Evolutionary conservation across 2,329 filamentous ascomycete genomes (phyloP), one percentile per base, ranked within the genome.

Genomic region (Rhinocladiella similis): DNA sequence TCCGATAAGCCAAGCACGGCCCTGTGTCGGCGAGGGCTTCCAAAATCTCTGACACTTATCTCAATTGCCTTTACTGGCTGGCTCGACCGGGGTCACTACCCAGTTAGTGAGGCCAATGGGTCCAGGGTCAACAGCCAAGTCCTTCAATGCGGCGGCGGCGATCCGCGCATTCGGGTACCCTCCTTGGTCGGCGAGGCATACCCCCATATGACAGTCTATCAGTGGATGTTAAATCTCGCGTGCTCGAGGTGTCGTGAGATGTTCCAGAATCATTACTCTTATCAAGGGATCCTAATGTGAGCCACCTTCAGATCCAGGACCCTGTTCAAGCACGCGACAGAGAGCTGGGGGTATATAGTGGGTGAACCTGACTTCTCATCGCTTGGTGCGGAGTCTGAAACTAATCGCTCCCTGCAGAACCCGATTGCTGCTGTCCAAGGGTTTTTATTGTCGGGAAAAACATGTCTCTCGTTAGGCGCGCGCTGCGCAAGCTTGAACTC

Each of bases 401-500:
- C 10, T 41, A 4, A 38, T 38, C 35, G 3, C 25, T 38, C 3
- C 35, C 12, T 38, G 35, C 12, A 38, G 12, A 38, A 16, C 10
- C 35, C n/a, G 3, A 7, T 27, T 27, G 25, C 25, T 33, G 10
- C 29, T 33, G 29, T 33, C 6, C 29, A 3, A 33, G 10, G 10
- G 10, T 3, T 41, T 12, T 41, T 16, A 13, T 19, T 41, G n/a
- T n/a, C 25, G 22, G 16, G 38, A 10, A 38, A 35, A 45, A 25
- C 3, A 49, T 43, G 39, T 55, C 53, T 42, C 27, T 38, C 29
- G 19, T 51, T 12, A 42, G 19, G 27, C 47, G 47, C 43, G 29
- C 45, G 5, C 20, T 58, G 16, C 51, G 51, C 18, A 35, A 18
- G 16, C 38, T 58, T 16, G 46, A 50, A 18, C 55, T 58, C 41